Percentiles rank a stretch among this genome's conserved stretches.
Evolutionary conservation across 805 yeast genomes (phyloP).

Genomic region (Vanderwaltozyma polyspora): DNA sequence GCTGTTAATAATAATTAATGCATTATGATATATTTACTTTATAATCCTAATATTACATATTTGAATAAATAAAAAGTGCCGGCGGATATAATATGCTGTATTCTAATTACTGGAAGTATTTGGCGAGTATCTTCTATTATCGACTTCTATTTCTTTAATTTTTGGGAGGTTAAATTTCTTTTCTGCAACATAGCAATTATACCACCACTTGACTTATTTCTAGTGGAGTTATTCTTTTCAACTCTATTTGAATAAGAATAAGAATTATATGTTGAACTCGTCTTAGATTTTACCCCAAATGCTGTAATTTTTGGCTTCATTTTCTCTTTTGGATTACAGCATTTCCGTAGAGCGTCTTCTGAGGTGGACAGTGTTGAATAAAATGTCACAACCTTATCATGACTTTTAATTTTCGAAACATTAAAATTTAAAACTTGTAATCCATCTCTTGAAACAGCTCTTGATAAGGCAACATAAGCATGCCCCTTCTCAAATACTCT

Average conservation of each 20-base stretch:
- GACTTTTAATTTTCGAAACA: conserved; percentile 53
- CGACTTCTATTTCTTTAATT: no score
- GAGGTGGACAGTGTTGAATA: conserved; percentile 39
- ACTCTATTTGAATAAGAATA: background rate
- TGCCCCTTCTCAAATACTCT: conserved; percentile 84
- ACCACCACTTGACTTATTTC: conserved; percentile 1
- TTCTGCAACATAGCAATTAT: conserved; percentile 3
- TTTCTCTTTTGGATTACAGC: background rate
- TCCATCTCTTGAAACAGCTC: conserved; percentile 78
- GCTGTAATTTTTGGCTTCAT: background rate
- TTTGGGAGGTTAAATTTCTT: background rate
- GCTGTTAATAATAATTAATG: no score
- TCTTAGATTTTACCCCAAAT: background rate
- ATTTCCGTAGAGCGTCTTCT: conserved; percentile 11
- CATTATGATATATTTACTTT: no score
- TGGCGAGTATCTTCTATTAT: no score
- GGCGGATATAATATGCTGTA: no score
- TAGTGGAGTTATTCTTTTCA: background rate
- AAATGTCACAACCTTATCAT: conserved; percentile 61
- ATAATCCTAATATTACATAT: no score
- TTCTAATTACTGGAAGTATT: no score
- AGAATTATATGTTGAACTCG: background rate
- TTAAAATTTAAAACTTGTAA: conserved; percentile 71
- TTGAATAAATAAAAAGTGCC: no score
- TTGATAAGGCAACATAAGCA: conserved; percentile 87